Evolutionary conservation across 2,329 filamentous ascomycete species (phyloP), one percentile per base, ranked within the genome.

Genomic region (Malbranchea zuffiana): DNA sequence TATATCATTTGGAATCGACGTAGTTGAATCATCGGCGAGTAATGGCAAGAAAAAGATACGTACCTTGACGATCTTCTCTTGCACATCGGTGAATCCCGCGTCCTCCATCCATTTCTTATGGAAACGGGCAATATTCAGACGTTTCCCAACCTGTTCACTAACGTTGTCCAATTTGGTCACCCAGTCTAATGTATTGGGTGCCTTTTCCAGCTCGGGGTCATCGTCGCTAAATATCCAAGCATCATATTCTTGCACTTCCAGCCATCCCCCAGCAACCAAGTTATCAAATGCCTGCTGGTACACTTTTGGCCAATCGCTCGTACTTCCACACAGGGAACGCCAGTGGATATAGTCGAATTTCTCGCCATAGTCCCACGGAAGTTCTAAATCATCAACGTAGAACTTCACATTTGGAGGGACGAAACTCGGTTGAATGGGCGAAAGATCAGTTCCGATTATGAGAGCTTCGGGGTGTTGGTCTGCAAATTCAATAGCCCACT

Each of bases 401-500:
- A 87, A 87, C 44, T 75, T 72, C 10, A 85, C 78, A 44, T 87
- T 87, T 12, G 72, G 70, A 0, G 82, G 80, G 1, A 84, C 77
- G 32, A 71, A 65, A 3, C 61, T 61, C 2, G 78, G 76, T 50
- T 82, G 78, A 17, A 81, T 75, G 1, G 78, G 76, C 1, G 76
- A 80, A 4, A 82, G 63, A 48, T 82, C 39, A 12, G 42, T 44
- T 7, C 42, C 42, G 23, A 38, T 35, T 11, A 44, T 39, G 18
- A 40, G 16, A 6, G 42, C 32, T 8, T 29, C 39, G 3, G 42
- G 42, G 16, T 38, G 41, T 32, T 35, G 27, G 13, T 44, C 42
- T 21, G 42, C 42, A 35, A 44, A 41, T n/a, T 38, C 38, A 34
- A 38, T 39, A 29, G 35, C 35, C 39, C 42, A 41, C 11, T 41